Conservation (phyloP, 2,329 filamentous ascomycete genomes). For the Ophiostoma sp. region DNA sequence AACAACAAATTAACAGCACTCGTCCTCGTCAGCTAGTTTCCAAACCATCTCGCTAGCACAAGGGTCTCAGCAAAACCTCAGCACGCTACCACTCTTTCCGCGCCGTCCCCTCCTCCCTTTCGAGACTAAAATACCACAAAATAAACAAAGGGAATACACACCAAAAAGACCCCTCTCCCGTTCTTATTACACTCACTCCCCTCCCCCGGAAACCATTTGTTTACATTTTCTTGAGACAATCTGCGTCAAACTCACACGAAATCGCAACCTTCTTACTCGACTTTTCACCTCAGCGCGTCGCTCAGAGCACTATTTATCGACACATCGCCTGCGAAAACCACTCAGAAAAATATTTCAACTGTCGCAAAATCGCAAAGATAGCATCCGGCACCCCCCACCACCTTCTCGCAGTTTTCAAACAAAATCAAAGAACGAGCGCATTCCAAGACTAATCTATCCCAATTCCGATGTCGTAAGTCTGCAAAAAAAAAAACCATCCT, state of each 20-base stretch:
- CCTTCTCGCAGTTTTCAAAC: not conserved
- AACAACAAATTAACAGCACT: not conserved
- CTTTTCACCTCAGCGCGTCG: not conserved
- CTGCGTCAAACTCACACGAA: conserved; percentile 4
- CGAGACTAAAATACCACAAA: conserved; percentile 15
- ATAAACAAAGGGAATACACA: not conserved
- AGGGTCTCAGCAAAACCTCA: not conserved
- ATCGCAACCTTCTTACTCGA: not conserved
- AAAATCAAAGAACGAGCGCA: not conserved
- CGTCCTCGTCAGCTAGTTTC: not conserved
- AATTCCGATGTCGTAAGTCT: conserved; percentile 5
- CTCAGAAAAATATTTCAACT: conserved; percentile 15
- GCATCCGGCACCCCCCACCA: not conserved
- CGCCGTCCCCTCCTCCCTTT: conserved; percentile 14
- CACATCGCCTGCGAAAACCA: not conserved
- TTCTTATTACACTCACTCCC: conserved; percentile 2
- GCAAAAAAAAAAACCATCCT: not conserved
- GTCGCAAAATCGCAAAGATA: not conserved
- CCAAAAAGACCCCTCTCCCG: conserved; percentile 5
- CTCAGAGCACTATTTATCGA: not conserved
- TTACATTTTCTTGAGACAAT: conserved; percentile 16
- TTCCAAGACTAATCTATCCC: not conserved
- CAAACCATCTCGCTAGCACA: conserved; percentile 7
- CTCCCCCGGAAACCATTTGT: not conserved
- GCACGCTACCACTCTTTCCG: conserved; percentile 9